Evolutionary conservation across 169 alveolate species (phyloP), one percentile per base, ranked within the genome.

Genomic region (Babesia ovis): DNA sequence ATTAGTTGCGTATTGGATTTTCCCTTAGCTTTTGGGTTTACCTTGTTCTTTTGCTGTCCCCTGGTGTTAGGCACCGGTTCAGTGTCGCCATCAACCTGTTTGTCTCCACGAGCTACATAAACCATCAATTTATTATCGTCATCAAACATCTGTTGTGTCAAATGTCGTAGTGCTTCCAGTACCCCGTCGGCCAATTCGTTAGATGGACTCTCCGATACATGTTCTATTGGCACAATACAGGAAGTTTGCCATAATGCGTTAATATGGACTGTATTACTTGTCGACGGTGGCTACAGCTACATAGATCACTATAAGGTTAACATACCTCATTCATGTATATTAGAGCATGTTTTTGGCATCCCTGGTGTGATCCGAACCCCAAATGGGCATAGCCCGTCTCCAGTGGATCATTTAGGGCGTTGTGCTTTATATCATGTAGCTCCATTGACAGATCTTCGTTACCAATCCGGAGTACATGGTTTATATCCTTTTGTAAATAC

Each of bases 371-470:
- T 3, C 74, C 74, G 37, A 64, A 64, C 20, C 46, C 39, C 20
- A 64, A 50, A 16, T 64, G 60, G 16, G 74, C 31, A 48, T 64
- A 50, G 0, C 74, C 51, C 0, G 31, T n/a, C 0, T 27, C 61
- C 2, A 32, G 12, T n/a, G n/a, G n/a, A 1, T n/a, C 61, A 20
- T 46, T 46, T 5, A 37, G 14, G 4, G 20, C 1, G 3, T 0
- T n/a, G 14, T 31, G 41, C 8, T 54, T 4, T 27, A 64, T 25
- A 64, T 64, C 74, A 42, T 41, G 23, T 14, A 64, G 12, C 9
- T 48, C 74, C 35, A 64, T 35, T 27, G 64, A 12, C 2, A 64
- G 61, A 6, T n/a, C 54, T 9, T 64, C 74, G 51, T 64, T 64
- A 11, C 27, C 50, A 5, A 50, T 20, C 5, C 16, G 3, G 3